These are phyloP conservation scores for Rhodomyrtus psidioides DNA, from an alignment of 441 rosid genomes.

Conservation along the genomic window DNA sequence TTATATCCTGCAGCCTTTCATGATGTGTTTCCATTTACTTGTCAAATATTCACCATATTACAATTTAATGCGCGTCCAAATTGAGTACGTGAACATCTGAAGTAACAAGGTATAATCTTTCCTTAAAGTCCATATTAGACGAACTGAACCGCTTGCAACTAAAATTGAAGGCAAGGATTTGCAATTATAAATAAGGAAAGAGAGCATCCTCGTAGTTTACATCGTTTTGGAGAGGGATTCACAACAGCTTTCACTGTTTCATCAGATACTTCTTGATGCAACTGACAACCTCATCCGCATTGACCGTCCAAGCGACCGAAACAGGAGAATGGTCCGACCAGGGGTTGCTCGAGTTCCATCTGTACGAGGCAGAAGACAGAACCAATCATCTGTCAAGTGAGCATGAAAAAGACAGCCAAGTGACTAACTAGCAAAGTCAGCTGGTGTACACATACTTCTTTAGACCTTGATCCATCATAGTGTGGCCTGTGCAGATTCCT, in stretches of 20 bases:
- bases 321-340: conserved; percentile 79
- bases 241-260: conserved; percentile 37
- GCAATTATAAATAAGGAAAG: neutral
- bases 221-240: neutral
- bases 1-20: neutral
- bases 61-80: neutral
- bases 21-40: neutral
- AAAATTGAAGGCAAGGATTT: neutral
- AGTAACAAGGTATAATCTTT: neutral
- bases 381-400: neutral
- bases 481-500: conserved; percentile 77
- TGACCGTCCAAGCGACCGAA: conserved; percentile 77
- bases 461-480: conserved; percentile 87
- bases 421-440: neutral
- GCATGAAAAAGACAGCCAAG: neutral
- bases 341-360: conserved; percentile 80
- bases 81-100: neutral
- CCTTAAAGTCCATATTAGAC: neutral
- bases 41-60: neutral
- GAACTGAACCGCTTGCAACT: neutral
- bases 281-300: conserved; percentile 47
- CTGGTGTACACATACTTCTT: conserved; percentile 30
- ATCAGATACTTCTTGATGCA: conserved; percentile 41
- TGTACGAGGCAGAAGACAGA: conserved; percentile 8
- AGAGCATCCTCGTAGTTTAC: neutral